Evolutionary conservation across 257 asterid genomes (phyloP), one percentile per base, ranked within the genome.

Genomic region (Handroanthus guayacan): DNA sequence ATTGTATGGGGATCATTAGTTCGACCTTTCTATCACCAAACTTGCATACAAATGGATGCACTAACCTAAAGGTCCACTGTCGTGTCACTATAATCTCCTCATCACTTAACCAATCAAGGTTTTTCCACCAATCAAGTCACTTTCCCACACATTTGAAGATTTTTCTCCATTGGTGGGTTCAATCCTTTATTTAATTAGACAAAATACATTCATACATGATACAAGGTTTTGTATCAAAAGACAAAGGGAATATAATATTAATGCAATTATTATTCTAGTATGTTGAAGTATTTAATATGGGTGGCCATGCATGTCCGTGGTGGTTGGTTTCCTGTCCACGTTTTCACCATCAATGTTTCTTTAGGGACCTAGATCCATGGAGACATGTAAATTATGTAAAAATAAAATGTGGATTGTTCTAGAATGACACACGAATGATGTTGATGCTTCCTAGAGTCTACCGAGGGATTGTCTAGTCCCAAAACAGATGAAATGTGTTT

Each of bases 271-370:
- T 6, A 51, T 51, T 13, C 17, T 14, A 51, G 17, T 13, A 51
- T 12, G 17, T 51, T 51, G 7, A 0, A 4, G 17, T 3, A 51
- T 51, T 51, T 13, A 51, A 51, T 51, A 13, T 4, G 31, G 31
- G 31, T 25, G 31, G 31, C 31, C 31, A 25, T 25, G 31, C 31
- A 25, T 25, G 31, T 25, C 31, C 31, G 18, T 55, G 56, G 67
- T 71, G 67, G 68, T 41, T 55, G 65, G 68, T 54, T 71, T 55
- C 4, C 9, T 5, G 17, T 54, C 65, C 79, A 75, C 73, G 79
- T 75, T 65, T 31, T 52, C 52, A 3, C 16, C 34, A 2, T 74
- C 55, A 43, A 51, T 74, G 72, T 50, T 64, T 48, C 64, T 63
- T 62, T 50, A 62, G 31, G 31, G 31, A 25, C 31, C 0, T 25